Conservation (phyloP, 176 grass and related monocot species). For the Rhipidocladum racemiflorum region DNA sequence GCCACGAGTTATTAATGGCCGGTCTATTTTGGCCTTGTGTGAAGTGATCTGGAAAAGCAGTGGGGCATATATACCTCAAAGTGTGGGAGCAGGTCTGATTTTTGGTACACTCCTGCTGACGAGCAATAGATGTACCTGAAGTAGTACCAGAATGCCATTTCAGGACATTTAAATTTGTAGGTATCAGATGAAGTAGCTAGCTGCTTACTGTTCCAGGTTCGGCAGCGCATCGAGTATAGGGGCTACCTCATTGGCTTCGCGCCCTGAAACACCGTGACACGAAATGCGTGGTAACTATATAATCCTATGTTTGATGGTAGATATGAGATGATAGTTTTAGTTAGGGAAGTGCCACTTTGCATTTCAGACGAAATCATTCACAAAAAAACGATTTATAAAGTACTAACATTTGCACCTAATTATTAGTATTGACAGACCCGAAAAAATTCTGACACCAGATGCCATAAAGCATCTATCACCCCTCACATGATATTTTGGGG, state of each 20-base stretch:
- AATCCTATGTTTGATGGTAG: neutral
- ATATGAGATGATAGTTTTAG: neutral
- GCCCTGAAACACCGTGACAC: slow-evolving; percentile 49
- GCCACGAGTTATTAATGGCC: neutral
- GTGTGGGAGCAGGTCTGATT: slow-evolving; percentile 82
- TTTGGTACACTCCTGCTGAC: slow-evolving; percentile 92
- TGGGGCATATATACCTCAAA: slow-evolving; percentile 52
- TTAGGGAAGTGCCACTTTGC: neutral
- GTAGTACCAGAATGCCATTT: neutral
- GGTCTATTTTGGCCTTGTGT: neutral
- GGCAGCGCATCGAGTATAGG: slow-evolving; percentile 87
- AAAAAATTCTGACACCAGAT: no score
- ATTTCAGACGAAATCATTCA: neutral
- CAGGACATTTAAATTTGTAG: neutral
- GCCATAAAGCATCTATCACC: no score
- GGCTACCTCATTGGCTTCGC: slow-evolving; percentile 66
- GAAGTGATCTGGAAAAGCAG: neutral
- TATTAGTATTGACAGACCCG: neutral
- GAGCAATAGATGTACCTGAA: slow-evolving; percentile 93
- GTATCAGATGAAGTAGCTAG: neutral
- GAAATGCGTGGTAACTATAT: neutral
- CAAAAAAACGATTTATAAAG: neutral
- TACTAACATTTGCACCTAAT: neutral
- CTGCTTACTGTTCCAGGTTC: slow-evolving; percentile 86
- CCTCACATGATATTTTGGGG: no score